Evolutionary conservation across 495 filamentous ascomycete genomes (phyloP).

Genomic region (Penicillium crystallinum): DNA sequence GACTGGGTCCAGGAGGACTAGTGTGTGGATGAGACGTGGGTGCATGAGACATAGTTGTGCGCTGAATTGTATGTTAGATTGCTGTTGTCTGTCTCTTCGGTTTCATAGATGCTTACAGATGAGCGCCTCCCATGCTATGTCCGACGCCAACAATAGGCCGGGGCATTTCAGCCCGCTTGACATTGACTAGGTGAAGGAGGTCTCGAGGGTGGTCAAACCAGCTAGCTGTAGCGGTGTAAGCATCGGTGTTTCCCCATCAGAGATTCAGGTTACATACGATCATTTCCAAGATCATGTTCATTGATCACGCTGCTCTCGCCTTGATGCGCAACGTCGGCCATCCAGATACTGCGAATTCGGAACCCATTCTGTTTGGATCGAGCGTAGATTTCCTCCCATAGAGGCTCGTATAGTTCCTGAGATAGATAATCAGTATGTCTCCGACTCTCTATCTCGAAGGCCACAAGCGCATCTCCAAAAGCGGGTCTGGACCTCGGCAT

Average conservation of each 20-base stretch:
- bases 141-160: conserved; percentile 86
- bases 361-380: conserved; percentile 52
- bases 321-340: conserved; percentile 74
- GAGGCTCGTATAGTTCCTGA: conserved; percentile 81
- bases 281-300: conserved; percentile 67
- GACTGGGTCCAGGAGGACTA: conserved; percentile 79
- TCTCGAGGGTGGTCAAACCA: conserved; percentile 90
- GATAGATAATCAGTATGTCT: not conserved
- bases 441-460: not conserved
- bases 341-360: conserved; percentile 76
- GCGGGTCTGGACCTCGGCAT: not conserved
- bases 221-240: conserved; percentile 45
- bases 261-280: conserved; percentile 49
- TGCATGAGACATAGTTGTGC: conserved; percentile 63
- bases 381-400: conserved; percentile 71
- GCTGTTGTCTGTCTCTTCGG: not conserved
- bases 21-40: conserved; percentile 70
- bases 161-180: conserved; percentile 75
- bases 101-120: conserved; percentile 41
- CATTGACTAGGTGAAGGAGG: conserved; percentile 80
- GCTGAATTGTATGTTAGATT: conserved; percentile 21
- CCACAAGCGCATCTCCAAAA: not conserved
- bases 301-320: conserved; percentile 73
- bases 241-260: not conserved
- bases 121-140: conserved; percentile 80